These are phyloP conservation scores for Pichia rugopelliculosa DNA, from an alignment of 805 yeast genomes.

Conservation along the genomic window DNA sequence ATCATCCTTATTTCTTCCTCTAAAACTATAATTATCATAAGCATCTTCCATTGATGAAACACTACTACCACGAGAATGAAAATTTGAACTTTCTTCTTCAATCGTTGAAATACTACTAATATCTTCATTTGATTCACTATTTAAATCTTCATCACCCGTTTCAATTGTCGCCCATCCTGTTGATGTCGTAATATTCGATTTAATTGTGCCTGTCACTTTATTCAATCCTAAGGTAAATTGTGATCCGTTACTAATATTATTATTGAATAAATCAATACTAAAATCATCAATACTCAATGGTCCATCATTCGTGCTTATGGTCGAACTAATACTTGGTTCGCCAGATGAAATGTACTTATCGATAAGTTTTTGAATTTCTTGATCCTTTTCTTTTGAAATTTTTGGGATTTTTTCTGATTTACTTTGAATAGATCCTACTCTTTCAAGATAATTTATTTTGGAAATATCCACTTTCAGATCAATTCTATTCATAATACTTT, in stretches of 20 bases:
- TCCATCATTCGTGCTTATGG: neutral
- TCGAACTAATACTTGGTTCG: neutral
- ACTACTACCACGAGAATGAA: neutral
- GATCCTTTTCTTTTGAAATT: neutral
- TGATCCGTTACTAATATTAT: neutral
- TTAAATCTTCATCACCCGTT: neutral
- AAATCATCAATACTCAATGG: neutral
- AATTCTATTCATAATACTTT: constrained; percentile 21
- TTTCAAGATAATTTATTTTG: constrained; percentile 8
- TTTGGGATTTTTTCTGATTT: neutral
- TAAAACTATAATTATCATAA: neutral
- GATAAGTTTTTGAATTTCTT: constrained; percentile 3
- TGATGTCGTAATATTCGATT: neutral
- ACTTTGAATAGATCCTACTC: constrained; percentile 7
- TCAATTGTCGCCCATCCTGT: neutral
- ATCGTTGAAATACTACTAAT: constrained; percentile 3
- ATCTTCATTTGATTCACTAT: neutral
- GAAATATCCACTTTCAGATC: constrained; percentile 24
- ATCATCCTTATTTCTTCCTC: too few species aligned
- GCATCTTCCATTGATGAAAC: neutral
- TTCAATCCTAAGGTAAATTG: neutral
- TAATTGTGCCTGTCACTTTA: neutral
- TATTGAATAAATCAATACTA: neutral
- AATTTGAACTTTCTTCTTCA: constrained; percentile 1
- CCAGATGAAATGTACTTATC: constrained; percentile 2